Percentiles rank a stretch among this genome's conserved stretches.
Conservation (phyloP, 768 basidiomycete species). For the Xerocomellus intermedius region DNA sequence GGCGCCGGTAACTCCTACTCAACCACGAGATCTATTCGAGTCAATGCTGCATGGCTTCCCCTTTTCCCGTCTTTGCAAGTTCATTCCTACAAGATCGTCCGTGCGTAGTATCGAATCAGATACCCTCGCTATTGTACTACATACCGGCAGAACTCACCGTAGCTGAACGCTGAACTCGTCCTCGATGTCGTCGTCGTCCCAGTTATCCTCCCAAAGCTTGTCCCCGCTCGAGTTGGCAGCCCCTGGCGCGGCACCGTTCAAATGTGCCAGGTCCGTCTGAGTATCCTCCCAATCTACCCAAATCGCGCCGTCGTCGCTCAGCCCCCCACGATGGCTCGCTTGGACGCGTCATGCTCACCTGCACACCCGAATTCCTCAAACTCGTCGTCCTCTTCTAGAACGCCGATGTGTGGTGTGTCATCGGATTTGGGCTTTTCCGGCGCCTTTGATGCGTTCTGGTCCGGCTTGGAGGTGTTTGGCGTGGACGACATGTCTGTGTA, state of each 20-base stretch:
- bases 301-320: background rate
- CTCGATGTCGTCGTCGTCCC: constrained; percentile 99
- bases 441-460: constrained; percentile 26
- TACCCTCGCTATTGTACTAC: no score
- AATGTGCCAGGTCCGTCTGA: constrained; percentile 76
- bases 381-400: constrained; percentile 97
- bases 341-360: constrained; percentile 45
- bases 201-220: constrained; percentile 99
- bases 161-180: constrained; percentile 96
- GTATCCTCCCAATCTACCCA: constrained; percentile 81
- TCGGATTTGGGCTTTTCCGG: constrained; percentile 43
- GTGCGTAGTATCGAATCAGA: background rate
- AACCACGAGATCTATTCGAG: constrained; percentile 3
- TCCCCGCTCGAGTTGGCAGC: constrained; percentile 79
- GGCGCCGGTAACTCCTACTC: background rate
- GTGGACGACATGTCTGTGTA: constrained; percentile 40
- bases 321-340: background rate
- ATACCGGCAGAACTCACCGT: constrained; percentile 53
- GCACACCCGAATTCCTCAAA: constrained; percentile 91
- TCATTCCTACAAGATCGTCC: constrained; percentile 47
- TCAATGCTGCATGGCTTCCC: constrained; percentile 55
- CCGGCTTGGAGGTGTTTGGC: constrained; percentile 47
- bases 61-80: constrained; percentile 56
- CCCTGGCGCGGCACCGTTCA: constrained; percentile 71
- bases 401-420: constrained; percentile 66